Evolutionary conservation across 2,329 filamentous ascomycete species (phyloP).

Genomic region (Pseudogymnoascus sp.): DNA sequence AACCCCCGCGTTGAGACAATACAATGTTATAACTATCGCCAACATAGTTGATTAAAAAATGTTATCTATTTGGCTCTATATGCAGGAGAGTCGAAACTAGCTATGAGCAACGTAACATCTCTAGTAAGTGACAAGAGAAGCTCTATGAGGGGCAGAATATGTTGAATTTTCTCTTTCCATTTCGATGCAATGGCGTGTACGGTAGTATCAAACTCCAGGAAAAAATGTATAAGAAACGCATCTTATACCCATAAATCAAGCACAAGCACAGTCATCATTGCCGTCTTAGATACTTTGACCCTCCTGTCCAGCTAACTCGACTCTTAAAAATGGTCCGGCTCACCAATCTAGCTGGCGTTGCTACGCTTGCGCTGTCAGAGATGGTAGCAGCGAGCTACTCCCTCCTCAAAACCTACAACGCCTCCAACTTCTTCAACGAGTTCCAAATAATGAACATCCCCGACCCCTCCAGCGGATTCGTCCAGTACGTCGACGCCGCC

Average conservation of each 20-base stretch:
- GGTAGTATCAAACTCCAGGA: not conserved
- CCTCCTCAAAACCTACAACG: not conserved
- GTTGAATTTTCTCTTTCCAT: not conserved
- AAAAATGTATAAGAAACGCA: not conserved
- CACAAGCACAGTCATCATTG: no score
- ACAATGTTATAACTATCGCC: not conserved
- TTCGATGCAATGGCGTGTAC: not conserved
- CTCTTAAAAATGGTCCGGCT: not conserved
- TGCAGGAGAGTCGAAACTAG: not conserved
- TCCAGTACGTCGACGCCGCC: constrained; percentile 34
- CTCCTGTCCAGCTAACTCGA: no score
- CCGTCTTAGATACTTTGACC: no score
- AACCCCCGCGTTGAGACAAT: not conserved
- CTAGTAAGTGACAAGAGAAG: not conserved
- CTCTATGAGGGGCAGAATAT: not conserved
- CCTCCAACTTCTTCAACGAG: constrained; percentile 34
- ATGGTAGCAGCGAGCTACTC: not conserved
- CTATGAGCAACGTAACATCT: not conserved
- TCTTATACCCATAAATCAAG: not conserved
- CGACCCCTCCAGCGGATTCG: constrained; percentile 38
- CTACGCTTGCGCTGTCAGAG: not conserved
- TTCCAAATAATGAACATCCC: constrained; percentile 38
- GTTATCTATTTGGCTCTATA: not conserved
- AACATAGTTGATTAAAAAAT: not conserved
- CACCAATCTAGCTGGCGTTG: not conserved